A percentile compares a stretch with the other conserved stretches of the same genome.
phyloP scores from a whole-genome alignment of 306 rosid species.

The Delonix regia region DNA sequence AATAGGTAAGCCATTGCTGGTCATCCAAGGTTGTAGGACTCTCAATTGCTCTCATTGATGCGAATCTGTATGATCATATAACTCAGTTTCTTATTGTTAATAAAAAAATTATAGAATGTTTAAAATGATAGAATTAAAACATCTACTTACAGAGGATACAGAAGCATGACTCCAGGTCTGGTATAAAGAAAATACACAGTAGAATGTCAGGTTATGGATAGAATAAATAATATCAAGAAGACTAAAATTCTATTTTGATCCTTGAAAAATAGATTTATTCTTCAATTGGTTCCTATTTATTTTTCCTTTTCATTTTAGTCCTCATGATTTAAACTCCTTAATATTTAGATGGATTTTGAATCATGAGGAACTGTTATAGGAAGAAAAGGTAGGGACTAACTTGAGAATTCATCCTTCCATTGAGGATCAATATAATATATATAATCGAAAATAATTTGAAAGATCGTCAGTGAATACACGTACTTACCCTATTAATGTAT shows the following conservation, averaged over 20 bases:
- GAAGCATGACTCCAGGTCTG: conserved; percentile 88
- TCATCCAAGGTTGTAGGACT: conserved; percentile 74
- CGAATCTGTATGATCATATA: conserved; percentile 48
- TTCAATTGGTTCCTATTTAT: no score
- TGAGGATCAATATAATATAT: no score
- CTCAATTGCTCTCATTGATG: conserved; percentile 81
- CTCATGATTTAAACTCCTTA: no score
- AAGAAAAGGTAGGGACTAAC: no score
- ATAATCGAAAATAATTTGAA: no score
- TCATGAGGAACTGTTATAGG: no score
- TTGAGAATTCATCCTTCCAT: no score
- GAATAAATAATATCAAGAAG: conserved; percentile 4
- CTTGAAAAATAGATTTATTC: no score
- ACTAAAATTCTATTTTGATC: background rate
- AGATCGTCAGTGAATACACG: background rate
- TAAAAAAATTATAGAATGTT: background rate
- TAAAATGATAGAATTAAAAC: background rate
- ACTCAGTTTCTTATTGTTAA: background rate
- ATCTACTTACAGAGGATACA: conserved; percentile 80
- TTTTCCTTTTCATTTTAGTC: no score
- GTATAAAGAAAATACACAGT: conserved; percentile 1
- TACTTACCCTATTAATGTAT: conserved; percentile 60
- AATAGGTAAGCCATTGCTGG: conserved; percentile 86
- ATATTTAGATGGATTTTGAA: background rate
- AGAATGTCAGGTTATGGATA: conserved; percentile 3